These are phyloP conservation scores for Sherardia arvensis DNA, from an alignment of 257 asterid genomes.

Conservation along the genomic window DNA sequence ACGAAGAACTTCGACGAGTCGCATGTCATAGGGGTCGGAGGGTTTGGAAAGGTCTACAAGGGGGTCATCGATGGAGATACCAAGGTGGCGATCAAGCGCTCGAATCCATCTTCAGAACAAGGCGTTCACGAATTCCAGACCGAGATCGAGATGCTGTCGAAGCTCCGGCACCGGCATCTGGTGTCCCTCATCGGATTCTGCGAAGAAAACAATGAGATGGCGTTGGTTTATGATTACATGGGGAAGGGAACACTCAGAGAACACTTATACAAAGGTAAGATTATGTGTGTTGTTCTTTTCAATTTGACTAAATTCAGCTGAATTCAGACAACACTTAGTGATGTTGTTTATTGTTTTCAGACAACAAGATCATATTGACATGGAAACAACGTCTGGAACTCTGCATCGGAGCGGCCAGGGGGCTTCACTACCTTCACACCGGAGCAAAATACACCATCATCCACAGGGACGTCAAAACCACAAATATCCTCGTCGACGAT, in stretches of 20 bases:
- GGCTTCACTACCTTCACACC: slow-evolving; percentile 80
- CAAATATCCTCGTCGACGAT: slow-evolving; percentile 71
- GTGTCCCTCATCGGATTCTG: slow-evolving; percentile 85
- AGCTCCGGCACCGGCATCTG: slow-evolving; percentile 65
- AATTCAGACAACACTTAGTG: too few species aligned
- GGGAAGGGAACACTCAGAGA: slow-evolving; percentile 76
- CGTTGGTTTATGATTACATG: slow-evolving; percentile 76
- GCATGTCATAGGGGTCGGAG: slow-evolving; percentile 86
- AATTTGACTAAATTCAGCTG: too few species aligned
- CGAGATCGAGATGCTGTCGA: slow-evolving; percentile 78
- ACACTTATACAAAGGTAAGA: slow-evolving; percentile 57
- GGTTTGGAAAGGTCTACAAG: slow-evolving; percentile 83
- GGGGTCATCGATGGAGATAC: slow-evolving; percentile 55
- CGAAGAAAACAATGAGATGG: slow-evolving; percentile 82
- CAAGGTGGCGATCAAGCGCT: slow-evolving; percentile 72
- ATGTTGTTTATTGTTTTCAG: not conserved
- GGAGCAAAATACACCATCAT: slow-evolving; percentile 83
- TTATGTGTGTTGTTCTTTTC: too few species aligned
- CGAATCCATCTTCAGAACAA: slow-evolving; percentile 85
- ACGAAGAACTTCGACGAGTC: slow-evolving; percentile 82
- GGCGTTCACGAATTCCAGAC: slow-evolving; percentile 83
- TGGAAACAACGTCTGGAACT: slow-evolving; percentile 79
- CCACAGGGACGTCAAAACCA: slow-evolving; percentile 85
- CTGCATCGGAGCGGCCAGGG: slow-evolving; percentile 80
- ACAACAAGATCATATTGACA: slow-evolving; percentile 37